These are phyloP conservation scores for Pulveroboletus ravenelii DNA, from an alignment of 768 basidiomycete genomes.

Conservation along the genomic window DNA sequence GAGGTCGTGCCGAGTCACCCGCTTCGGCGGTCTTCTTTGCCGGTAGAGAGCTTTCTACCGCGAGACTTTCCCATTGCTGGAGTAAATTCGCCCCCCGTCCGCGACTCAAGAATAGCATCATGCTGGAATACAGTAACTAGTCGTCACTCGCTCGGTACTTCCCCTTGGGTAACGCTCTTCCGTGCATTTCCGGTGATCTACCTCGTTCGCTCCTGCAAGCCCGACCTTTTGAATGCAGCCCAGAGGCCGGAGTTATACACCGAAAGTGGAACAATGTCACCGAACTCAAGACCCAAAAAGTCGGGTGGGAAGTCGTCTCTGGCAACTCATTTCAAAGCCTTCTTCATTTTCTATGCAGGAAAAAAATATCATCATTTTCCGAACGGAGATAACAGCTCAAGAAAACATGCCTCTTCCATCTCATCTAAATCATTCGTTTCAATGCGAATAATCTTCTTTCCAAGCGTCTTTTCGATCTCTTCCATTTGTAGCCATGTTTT, in stretches of 20 bases:
- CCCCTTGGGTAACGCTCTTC: not conserved
- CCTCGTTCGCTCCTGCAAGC: not conserved
- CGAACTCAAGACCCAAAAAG: not conserved
- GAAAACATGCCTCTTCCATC: conserved; percentile 78
- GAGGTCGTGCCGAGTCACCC: not conserved
- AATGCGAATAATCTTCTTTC: conserved; percentile 76
- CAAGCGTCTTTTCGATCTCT: conserved; percentile 75
- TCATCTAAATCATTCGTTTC: conserved; percentile 87
- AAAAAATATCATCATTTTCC: not conserved
- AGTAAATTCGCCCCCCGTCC: not conserved
- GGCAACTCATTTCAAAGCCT: conserved; percentile 55
- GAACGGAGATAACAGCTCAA: not conserved
- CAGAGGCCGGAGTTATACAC: not conserved
- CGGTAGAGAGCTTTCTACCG: not conserved
- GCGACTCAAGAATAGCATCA: not conserved
- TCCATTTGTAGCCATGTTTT: conserved; percentile 88
- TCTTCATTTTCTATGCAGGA: conserved; percentile 76
- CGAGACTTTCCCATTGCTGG: not conserved
- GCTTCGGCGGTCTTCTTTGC: not conserved
- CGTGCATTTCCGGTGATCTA: not conserved
- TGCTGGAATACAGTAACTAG: not conserved
- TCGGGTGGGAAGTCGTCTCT: not conserved
- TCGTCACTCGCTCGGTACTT: not conserved
- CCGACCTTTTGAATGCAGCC: not conserved
- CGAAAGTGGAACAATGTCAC: not conserved